These are phyloP conservation scores for Whalleya microplaca DNA, from an alignment of 2,329 filamentous ascomycete genomes.

Conservation along the genomic window DNA sequence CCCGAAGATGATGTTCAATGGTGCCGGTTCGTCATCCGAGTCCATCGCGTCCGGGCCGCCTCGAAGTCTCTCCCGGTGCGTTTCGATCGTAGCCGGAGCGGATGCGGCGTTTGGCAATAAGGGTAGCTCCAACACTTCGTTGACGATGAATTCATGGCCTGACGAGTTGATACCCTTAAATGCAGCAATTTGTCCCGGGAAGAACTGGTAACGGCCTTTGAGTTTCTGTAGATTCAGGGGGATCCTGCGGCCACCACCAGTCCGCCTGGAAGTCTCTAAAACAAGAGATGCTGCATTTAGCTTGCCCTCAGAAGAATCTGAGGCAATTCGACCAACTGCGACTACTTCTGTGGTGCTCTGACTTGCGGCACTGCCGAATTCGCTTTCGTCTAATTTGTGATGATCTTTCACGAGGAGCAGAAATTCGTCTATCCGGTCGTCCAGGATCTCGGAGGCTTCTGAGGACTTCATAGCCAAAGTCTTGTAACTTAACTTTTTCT, in stretches of 20 bases:
- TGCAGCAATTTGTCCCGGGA: slow-evolving; percentile 92
- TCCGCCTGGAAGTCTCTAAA: slow-evolving; percentile 83
- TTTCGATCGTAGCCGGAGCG: slow-evolving; percentile 64
- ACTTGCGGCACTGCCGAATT: slow-evolving; percentile 84
- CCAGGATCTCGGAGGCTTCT: slow-evolving; percentile 88
- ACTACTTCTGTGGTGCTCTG: slow-evolving; percentile 87
- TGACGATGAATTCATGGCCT: slow-evolving; percentile 80
- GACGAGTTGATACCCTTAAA: slow-evolving; percentile 85
- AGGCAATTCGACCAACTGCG: slow-evolving; percentile 89
- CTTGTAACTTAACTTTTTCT: slow-evolving; percentile 89
- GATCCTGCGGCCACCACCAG: slow-evolving; percentile 80
- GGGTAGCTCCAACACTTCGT: slow-evolving; percentile 75
- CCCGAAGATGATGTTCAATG: slow-evolving; percentile 77
- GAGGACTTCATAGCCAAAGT: slow-evolving; percentile 94
- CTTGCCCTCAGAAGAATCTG: slow-evolving; percentile 82
- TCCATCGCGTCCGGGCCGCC: slow-evolving; percentile 67
- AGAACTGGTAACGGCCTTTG: slow-evolving; percentile 72
- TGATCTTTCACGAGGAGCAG: slow-evolving; percentile 72
- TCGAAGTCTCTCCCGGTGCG: slow-evolving; percentile 70
- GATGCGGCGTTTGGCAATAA: slow-evolving; percentile 77
- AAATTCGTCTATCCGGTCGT: slow-evolving; percentile 95
- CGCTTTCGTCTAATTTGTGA: slow-evolving; percentile 75
- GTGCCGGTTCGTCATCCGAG: slow-evolving; percentile 60
- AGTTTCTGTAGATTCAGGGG: slow-evolving; percentile 76
- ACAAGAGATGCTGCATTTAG: slow-evolving; percentile 85